phyloP scores from a whole-genome alignment of 2,329 filamentous ascomycete species.

The Aspergillus floridensis region DNA sequence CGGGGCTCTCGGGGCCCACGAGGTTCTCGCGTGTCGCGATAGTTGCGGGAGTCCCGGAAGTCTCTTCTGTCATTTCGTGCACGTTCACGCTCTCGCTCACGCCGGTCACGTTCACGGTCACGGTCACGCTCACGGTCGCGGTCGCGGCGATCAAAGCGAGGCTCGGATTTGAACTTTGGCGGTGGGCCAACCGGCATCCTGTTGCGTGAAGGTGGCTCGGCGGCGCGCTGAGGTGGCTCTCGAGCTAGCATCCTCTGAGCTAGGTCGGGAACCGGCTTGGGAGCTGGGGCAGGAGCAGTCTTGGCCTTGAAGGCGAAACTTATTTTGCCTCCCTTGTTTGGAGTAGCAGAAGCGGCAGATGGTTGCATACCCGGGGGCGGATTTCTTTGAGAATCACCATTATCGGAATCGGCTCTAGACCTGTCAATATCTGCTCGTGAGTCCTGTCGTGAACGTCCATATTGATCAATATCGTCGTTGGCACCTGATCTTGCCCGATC shows the following conservation, averaged over 20 bases:
- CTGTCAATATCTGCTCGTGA: constrained; percentile 62
- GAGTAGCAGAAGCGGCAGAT: constrained; percentile 54
- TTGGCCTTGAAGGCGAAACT: constrained; percentile 92
- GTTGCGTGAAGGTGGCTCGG: constrained; percentile 36
- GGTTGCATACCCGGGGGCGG: constrained; percentile 57
- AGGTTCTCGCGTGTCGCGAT: background rate
- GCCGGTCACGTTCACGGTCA: constrained; percentile 38
- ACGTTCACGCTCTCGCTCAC: constrained; percentile 31
- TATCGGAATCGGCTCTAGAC: constrained; percentile 45
- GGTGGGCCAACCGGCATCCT: constrained; percentile 37
- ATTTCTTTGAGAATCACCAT: constrained; percentile 42
- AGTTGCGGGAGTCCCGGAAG: constrained; percentile 24
- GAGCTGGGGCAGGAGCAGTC: constrained; percentile 55
- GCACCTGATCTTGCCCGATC: constrained; percentile 36
- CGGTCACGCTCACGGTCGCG: constrained; percentile 43
- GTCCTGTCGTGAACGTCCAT: constrained; percentile 61
- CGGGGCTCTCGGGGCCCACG: constrained; percentile 31
- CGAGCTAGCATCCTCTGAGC: constrained; percentile 46
- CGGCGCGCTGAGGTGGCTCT: constrained; percentile 37
- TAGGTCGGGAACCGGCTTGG: constrained; percentile 52
- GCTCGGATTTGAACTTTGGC: constrained; percentile 42
- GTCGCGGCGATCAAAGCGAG: constrained; percentile 42
- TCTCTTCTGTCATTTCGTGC: constrained; percentile 36
- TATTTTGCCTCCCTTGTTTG: constrained; percentile 66
- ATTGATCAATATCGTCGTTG: constrained; percentile 59